Percentiles rank a stretch among this genome's conserved stretches.
phyloP scores from a whole-genome alignment of 2,329 filamentous ascomycete species.

The Plenodomus biglobosus region DNA sequence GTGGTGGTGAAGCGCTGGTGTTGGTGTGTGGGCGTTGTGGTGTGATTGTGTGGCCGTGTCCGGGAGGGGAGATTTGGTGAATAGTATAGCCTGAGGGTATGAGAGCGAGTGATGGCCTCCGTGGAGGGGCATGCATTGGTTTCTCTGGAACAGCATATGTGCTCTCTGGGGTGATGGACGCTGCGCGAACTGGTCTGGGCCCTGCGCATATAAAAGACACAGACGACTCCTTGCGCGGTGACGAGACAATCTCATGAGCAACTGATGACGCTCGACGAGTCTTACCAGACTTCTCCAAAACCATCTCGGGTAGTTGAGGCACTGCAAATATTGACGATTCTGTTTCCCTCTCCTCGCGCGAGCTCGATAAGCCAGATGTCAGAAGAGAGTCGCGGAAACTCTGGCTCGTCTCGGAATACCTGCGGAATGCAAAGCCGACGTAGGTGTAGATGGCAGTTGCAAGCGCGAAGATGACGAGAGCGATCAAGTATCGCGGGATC shows the following conservation, averaged over 20 bases:
- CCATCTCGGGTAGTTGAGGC: background rate
- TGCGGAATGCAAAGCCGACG: slow-evolving; percentile 52
- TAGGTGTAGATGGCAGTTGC: slow-evolving; percentile 72
- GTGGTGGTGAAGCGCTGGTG: background rate
- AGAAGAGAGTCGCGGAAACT: slow-evolving; percentile 13
- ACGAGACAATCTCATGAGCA: slow-evolving; percentile 13
- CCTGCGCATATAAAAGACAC: slow-evolving; percentile 2
- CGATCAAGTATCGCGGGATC: slow-evolving; percentile 72
- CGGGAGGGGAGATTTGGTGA: background rate
- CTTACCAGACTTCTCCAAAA: background rate
- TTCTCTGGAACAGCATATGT: background rate
- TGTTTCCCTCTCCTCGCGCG: slow-evolving; percentile 1
- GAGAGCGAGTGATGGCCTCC: slow-evolving; percentile 7
- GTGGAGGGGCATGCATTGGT: slow-evolving; percentile 5
- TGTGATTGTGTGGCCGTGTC: background rate
- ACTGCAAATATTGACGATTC: background rate
- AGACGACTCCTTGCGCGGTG: slow-evolving; percentile 10
- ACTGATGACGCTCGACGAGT: slow-evolving; percentile 13
- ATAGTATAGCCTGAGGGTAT: slow-evolving; percentile 2
- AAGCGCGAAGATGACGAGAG: slow-evolving; percentile 63
- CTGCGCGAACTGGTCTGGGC: background rate
- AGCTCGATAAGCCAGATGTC: slow-evolving; percentile 4
- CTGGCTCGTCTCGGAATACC: slow-evolving; percentile 31
- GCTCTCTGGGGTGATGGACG: slow-evolving; percentile 1
- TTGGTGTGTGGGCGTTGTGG: background rate